phyloP scores from a whole-genome alignment of 176 grass and related monocot species.

The Stipa capillata region DNA sequence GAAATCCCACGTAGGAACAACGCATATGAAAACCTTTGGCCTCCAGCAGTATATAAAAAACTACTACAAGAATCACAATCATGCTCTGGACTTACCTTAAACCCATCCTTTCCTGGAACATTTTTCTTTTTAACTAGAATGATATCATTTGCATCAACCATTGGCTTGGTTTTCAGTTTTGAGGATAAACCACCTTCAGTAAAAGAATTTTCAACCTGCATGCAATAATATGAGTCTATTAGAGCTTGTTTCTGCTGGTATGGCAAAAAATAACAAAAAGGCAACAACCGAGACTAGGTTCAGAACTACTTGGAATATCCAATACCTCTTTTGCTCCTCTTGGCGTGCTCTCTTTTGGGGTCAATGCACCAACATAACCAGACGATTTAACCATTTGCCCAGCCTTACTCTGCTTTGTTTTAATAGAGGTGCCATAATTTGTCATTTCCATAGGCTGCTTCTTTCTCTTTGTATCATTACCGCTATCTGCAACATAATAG shows the following conservation, averaged over 20 bases:
- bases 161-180: constrained; percentile 60
- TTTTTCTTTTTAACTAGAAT: constrained; percentile 76
- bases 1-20: not conserved
- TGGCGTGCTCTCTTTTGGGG: constrained; percentile 43
- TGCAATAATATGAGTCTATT: constrained; percentile 20
- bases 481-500: constrained; percentile 49
- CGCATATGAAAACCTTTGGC: not conserved
- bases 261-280: constrained; percentile 8
- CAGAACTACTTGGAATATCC: constrained; percentile 6
- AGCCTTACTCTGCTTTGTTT: constrained; percentile 48
- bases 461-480: constrained; percentile 59
- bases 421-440: constrained; percentile 38
- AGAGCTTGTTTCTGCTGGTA: constrained; percentile 7
- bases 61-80: not conserved
- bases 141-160: constrained; percentile 41
- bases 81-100: constrained; percentile 48
- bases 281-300: not conserved
- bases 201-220: constrained; percentile 47
- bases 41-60: not conserved
- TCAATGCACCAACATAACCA: constrained; percentile 33
- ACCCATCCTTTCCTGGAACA: constrained; percentile 62
- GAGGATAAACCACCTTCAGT: constrained; percentile 42
- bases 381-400: constrained; percentile 46
- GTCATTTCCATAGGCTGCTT: constrained; percentile 38
- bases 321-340: constrained; percentile 80